phyloP scores from a whole-genome alignment of 495 filamentous ascomycete genomes.

The Zalerion maritima region DNA sequence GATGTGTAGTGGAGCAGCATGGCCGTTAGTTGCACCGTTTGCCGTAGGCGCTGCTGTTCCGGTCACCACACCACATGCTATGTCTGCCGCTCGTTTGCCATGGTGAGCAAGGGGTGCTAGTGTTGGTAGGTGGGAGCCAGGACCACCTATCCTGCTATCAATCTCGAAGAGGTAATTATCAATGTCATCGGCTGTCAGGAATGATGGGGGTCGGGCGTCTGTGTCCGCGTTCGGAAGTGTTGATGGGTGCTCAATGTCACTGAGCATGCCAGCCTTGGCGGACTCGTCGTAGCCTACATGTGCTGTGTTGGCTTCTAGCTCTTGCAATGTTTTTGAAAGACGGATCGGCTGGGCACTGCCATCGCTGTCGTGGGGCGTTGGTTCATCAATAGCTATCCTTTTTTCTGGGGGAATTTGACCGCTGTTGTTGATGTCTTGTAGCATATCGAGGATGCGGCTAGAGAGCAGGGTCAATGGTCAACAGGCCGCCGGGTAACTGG shows the following conservation, averaged over 20 bases:
- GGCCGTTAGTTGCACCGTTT: constrained; percentile 16
- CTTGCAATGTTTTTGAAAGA: constrained; percentile 21
- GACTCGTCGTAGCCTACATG: constrained; percentile 24
- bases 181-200: constrained; percentile 62
- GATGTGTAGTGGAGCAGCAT: constrained; percentile 21
- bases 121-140: constrained; percentile 18
- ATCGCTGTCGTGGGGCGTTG: constrained; percentile 12
- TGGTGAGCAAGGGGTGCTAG: constrained; percentile 25
- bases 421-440: constrained; percentile 74
- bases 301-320: constrained; percentile 26
- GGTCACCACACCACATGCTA: too few relatives aligned
- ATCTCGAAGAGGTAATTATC: constrained; percentile 63
- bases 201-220: constrained; percentile 32
- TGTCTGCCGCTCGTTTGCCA: too few relatives aligned
- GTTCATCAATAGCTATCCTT: constrained; percentile 39
- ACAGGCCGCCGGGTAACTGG: constrained; percentile 3
- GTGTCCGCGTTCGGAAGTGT: too few relatives aligned
- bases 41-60: constrained; percentile 5
- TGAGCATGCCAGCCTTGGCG: constrained; percentile 21
- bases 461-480: constrained; percentile 2
- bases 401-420: constrained; percentile 56
- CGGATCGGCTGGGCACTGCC: constrained; percentile 13
- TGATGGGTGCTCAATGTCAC: constrained; percentile 31
- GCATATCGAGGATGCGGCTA: constrained; percentile 67
- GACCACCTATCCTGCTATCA: constrained; percentile 48